Conservation (phyloP, 371 early-diverging fungal species). For the Globomyces sp. region DNA sequence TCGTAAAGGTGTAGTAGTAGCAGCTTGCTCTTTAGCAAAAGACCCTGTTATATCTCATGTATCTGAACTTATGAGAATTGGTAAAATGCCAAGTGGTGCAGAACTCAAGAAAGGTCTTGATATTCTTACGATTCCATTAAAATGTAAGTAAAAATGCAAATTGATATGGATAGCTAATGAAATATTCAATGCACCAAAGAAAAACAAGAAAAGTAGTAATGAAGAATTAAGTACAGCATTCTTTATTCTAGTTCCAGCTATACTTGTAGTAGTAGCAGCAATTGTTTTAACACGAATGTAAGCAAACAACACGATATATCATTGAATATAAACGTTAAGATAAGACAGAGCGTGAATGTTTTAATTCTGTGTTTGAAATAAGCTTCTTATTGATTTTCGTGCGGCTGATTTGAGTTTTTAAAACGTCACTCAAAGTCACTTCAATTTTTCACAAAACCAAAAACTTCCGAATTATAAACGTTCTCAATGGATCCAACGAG, state of each 20-base stretch:
- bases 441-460: too few relatives aligned
- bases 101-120: conserved; percentile 43
- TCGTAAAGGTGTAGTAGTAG: conserved; percentile 47
- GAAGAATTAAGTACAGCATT: too few relatives aligned
- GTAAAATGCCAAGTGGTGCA: conserved; percentile 45
- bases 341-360: too few relatives aligned
- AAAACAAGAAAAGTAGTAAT: not conserved
- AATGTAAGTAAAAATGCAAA: conserved; percentile 8
- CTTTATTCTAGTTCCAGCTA: not conserved
- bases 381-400: too few relatives aligned
- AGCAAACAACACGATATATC: too few relatives aligned
- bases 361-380: too few relatives aligned
- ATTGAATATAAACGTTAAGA: too few relatives aligned
- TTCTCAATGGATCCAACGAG: too few relatives aligned
- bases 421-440: too few relatives aligned
- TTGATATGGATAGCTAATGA: conserved; percentile 9
- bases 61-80: conserved; percentile 49
- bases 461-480: too few relatives aligned
- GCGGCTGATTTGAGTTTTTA: too few relatives aligned
- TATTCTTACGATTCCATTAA: conserved; percentile 25
- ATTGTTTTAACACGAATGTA: too few relatives aligned
- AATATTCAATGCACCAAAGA: conserved; percentile 1
- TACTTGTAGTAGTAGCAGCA: not conserved
- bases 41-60: conserved; percentile 54
- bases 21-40: conserved; percentile 48